These are phyloP conservation scores for Boletus rufocinnamomeus DNA, from an alignment of 768 basidiomycete species.

Conservation along the genomic window DNA sequence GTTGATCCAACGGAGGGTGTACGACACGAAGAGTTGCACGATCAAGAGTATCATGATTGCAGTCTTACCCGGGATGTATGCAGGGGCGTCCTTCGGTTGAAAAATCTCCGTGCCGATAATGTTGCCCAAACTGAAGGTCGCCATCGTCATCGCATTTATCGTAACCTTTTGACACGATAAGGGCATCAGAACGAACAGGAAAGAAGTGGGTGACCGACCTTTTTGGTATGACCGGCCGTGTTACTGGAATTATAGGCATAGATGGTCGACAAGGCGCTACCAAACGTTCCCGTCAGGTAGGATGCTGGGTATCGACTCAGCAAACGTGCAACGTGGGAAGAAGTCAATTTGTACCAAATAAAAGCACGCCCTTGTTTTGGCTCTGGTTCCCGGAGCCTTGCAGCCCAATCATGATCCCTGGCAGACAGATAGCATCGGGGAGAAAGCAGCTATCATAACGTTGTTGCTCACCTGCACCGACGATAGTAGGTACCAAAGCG, in stretches of 20 bases:
- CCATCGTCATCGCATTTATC: slow-evolving; percentile 60
- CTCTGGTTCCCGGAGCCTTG: slow-evolving; percentile 40
- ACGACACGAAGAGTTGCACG: slow-evolving; percentile 50
- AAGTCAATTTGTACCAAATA: slow-evolving; percentile 48
- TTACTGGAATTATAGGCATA: slow-evolving; percentile 69
- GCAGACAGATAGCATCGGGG: background rate
- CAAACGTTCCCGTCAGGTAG: slow-evolving; percentile 57
- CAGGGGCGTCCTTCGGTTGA: slow-evolving; percentile 59
- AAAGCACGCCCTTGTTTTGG: slow-evolving; percentile 45
- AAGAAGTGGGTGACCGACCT: slow-evolving; percentile 32
- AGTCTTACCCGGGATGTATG: slow-evolving; percentile 66
- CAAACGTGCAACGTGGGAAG: background rate
- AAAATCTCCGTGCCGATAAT: slow-evolving; percentile 67
- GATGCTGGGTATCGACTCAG: slow-evolving; percentile 36
- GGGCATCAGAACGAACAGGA: background rate
- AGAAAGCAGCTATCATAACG: background rate
- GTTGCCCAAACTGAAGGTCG: slow-evolving; percentile 57
- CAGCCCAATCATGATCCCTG: slow-evolving; percentile 56
- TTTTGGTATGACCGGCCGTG: slow-evolving; percentile 67
- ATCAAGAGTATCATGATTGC: slow-evolving; percentile 62
- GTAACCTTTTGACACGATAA: slow-evolving; percentile 41
- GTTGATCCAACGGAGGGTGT: slow-evolving; percentile 57
- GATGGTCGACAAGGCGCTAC: slow-evolving; percentile 57
- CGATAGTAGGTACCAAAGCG: slow-evolving; percentile 57
- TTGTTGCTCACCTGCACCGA: slow-evolving; percentile 47